Evolutionary conservation across 148 eudicot species (phyloP), one percentile per base, ranked within the genome.

Genomic region (Persicaria tinctoria): DNA sequence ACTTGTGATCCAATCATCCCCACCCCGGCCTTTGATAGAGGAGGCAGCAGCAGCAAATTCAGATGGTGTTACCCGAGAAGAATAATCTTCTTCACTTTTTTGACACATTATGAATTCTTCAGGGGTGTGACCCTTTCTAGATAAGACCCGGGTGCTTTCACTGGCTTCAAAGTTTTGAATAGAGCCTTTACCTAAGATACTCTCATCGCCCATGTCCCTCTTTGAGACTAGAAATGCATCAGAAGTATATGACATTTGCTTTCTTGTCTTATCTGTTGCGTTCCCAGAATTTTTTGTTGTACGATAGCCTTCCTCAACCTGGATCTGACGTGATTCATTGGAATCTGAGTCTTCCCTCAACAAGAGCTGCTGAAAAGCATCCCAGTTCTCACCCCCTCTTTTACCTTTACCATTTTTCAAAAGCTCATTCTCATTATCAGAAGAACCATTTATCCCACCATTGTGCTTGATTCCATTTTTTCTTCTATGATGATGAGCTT

Each of bases 301-400:
- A 57, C 62, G 69, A 68, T 49, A 74, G 38, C 78, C 79, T 73
- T 85, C 85, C 75, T 84, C 83, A 62, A 70, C 78, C 20, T 73
- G 79, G 23, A 76, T 44, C 41, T 78, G 45, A 14, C 76, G 78
- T 38, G 72, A 46, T 76, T 81, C 79, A 62, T 70, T 80, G 3
- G 84, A 66, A 13, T 75, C 76, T 1, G 89, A 75, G 23, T 89
- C 93, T n/a, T 90, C 91, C 82, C 56, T 86, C 86, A 93, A 66
- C 76, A 90, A 80, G 32, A 93, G 84, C 74, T 93, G 84, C 80
- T 91, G 92, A 66, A 93, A 85, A 80, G 85, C 81, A 86, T 87
- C 90, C 97, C 97, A 93, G 50, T 82, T 82, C 77, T 78, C 87
- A 71, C 64, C 86, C 73, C 82, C 85, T 74, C 77, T 85, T 73